These are phyloP conservation scores for Microsporum ferrugineum DNA, from an alignment of 2,329 filamentous ascomycete genomes.

Conservation along the genomic window DNA sequence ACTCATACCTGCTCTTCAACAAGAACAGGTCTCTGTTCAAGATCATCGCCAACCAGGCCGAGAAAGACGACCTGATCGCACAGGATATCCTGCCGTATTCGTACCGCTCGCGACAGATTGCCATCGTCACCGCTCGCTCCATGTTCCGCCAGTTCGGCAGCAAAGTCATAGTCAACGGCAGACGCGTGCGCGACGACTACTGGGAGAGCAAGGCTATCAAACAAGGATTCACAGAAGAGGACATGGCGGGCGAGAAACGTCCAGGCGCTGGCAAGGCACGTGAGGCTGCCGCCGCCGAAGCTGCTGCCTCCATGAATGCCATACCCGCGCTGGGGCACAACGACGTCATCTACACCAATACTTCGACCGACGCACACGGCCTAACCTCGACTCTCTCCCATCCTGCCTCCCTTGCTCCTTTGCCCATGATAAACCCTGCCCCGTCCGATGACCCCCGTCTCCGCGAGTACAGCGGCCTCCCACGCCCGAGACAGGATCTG, in stretches of 20 bases:
- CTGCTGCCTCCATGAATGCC: conserved; percentile 42
- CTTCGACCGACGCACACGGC: conserved; percentile 56
- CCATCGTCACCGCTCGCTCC: conserved; percentile 90
- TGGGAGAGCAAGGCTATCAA: conserved; percentile 97
- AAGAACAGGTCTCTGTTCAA: conserved; percentile 95
- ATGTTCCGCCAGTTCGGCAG: conserved; percentile 99
- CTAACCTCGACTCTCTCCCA: conserved; percentile 61
- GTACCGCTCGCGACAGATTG: conserved; percentile 95
- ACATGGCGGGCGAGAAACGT: conserved; percentile 88
- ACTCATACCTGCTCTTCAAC: conserved; percentile 98
- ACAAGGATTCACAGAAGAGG: conserved; percentile 95
- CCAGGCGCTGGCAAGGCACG: conserved; percentile 82
- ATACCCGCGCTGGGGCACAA: conserved; percentile 58
- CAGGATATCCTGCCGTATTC: conserved; percentile 96
- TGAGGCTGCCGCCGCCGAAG: conserved; percentile 62
- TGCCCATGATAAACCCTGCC: conserved; percentile 74
- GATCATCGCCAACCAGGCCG: conserved; percentile 89
- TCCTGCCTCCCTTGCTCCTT: conserved; percentile 55
- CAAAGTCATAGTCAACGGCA: conserved; percentile 77
- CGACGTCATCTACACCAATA: conserved; percentile 80
- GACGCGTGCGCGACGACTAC: conserved; percentile 91
- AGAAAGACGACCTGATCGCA: conserved; percentile 91
- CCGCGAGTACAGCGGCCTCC: conserved; percentile 72
- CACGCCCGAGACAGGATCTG: conserved; percentile 79
- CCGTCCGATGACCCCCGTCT: conserved; percentile 65